Percentiles rank a stretch among this genome's conserved stretches.
Conservation (phyloP, 257 asterid species). For the Handroanthus guayacan region DNA sequence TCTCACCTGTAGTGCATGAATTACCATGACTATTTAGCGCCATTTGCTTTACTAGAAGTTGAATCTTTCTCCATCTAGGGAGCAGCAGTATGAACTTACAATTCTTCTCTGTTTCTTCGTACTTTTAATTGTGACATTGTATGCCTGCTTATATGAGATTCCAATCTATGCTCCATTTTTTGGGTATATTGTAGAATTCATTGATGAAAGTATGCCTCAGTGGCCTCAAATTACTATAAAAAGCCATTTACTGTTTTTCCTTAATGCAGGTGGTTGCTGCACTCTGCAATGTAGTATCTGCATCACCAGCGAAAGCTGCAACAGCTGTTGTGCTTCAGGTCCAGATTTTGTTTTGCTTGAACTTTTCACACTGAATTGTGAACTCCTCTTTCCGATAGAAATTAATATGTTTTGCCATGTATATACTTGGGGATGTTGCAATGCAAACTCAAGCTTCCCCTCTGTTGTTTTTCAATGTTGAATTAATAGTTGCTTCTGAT, state of each 20-base stretch:
- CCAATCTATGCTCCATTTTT: neutral
- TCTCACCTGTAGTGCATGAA: conserved; percentile 8
- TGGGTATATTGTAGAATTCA: conserved; percentile 17
- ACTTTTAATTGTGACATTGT: neutral
- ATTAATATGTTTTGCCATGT: neutral
- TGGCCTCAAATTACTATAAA: neutral
- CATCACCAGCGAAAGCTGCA: conserved; percentile 96
- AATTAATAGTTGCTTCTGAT: neutral
- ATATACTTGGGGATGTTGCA: neutral
- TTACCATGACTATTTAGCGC: conserved; percentile 12
- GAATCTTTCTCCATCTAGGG: neutral
- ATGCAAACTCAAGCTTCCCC: conserved; percentile 6
- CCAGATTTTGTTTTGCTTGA: conserved; percentile 59
- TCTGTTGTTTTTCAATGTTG: neutral
- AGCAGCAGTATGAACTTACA: neutral
- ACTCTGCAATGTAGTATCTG: conserved; percentile 91
- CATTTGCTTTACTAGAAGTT: neutral
- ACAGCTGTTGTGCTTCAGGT: conserved; percentile 99
- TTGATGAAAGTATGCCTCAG: conserved; percentile 23
- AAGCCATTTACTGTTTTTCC: conserved; percentile 15
- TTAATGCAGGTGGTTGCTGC: conserved; percentile 90
- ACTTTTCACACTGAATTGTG: conserved; percentile 24
- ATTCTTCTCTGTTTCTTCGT: neutral
- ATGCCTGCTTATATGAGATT: conserved; percentile 19
- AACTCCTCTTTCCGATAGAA: conserved; percentile 2